Base-by-base conservation (phyloP, 2,329 filamentous ascomycete species). In the Xylariales sp. region DNA sequence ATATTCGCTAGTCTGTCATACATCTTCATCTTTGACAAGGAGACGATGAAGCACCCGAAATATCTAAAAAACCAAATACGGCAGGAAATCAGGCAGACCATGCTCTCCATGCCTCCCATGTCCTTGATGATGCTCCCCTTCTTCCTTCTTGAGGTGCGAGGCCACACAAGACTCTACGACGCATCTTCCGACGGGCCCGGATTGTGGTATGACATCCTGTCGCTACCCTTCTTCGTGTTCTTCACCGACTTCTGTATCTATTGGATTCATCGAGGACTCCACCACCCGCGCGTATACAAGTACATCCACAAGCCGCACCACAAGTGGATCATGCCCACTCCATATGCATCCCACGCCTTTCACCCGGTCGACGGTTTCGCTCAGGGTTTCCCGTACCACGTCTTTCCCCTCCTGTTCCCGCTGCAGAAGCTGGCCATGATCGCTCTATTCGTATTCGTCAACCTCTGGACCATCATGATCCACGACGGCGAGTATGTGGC, bases 241-340 rank as follows among this genome's bases (percentile, higher is more conserved):
- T 88, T 89, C 60, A 89, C 85, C 65, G 85, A 89, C 63, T 82
- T 79, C 60, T 75, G 72, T 63, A 86, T 90, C 68, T 89, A 90
- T 69, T 82, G 81, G 70, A 88, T 89, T 55, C 86, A 89, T 66
- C 80, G 85, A 34, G 80, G 77, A 28, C 69, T 88, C 43, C 86
- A 90, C 64, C 81, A 86, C 61, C 82, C 82, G 5, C 53, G 66
- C 34, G 61, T 93, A 53, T 97, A 97, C 78, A 94, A 90, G 72
- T 73, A 73, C 51, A 75, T 96, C 37, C 91, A 97, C 78, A 97
- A 97, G 79, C 84, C 89, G 51, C 91, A 97, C 68, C 91, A 97
- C 81, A 96, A 95, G 73, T 97, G 91, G 91, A 96, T 97, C 67
- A 94, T 96, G 88, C 91, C 91, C 3, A 95, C 88, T 3, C 91